Evolutionary conservation across 2,329 filamentous ascomycete species (phyloP), one percentile per base, ranked within the genome.

Genomic region (Phoma sp.): DNA sequence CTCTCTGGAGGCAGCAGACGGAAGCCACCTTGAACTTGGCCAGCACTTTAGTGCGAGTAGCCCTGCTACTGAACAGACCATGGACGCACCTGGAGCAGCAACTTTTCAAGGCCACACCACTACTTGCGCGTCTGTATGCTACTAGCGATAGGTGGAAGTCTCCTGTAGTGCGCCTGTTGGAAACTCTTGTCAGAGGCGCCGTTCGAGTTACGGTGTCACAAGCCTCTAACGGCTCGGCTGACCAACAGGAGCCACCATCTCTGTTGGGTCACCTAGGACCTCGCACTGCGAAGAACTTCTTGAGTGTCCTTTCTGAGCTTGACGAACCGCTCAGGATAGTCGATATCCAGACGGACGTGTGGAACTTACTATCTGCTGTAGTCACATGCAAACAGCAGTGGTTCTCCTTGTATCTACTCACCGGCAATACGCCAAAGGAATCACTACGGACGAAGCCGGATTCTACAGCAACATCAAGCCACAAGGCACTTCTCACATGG

Each of bases 361-460:
- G 93, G 95, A 86, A 85, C 51, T 87, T 99, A 67, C 86, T 98
- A 47, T 90, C 93, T 2, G 87, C 89, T 3, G 88, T 98, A 39
- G 85, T 99, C 56, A 89, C 90, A 61, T 93, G 92, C 71, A 88
- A 92, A 59, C 95, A 99, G 72, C 93, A 96, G 69, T 98, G 93
- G 91, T 91, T 99, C 79, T 91, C 93, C 0, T 91, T 96, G 57
- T 96, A 93, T 69, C 82, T 99, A 7, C 85, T 98, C 32, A 97
- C 92, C 6, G 95, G 93, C 18, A 89, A 87, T 68, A 92, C 92
- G 0, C 92, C 93, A 4, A 86, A 90, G 57, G 87, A 95, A 63
- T 84, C 89, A 5, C 78, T 92, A 67, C 86, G 86, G 36, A 81
- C 80, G 37, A 73, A 73, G 39, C 83, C 83, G 61, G 78, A 82